Conservation (phyloP, 768 basidiomycete species). For the Coprinellus micaceus region DNA sequence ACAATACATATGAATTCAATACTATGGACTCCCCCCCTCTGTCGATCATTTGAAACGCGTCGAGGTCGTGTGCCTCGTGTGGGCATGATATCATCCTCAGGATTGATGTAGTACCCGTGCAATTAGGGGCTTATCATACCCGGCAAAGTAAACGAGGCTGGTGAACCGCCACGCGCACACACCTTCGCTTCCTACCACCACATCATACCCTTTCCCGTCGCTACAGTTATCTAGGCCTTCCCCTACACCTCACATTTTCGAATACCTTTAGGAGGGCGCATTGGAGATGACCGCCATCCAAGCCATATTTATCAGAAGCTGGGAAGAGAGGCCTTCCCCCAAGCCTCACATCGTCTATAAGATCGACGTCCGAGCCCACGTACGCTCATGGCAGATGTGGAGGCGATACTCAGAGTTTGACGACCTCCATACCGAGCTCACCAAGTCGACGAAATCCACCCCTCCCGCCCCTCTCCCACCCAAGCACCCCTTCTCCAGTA, state of each 20-base stretch:
- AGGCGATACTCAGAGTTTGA: conserved; percentile 93
- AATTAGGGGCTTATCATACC: no score
- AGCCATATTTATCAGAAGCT: conserved; percentile 63
- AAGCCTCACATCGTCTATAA: conserved; percentile 80
- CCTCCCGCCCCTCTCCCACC: conserved; percentile 82
- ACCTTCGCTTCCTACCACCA: no score
- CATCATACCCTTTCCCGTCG: neutral
- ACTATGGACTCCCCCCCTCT: neutral
- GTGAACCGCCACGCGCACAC: no score
- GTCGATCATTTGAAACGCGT: neutral
- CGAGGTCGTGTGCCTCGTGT: no score
- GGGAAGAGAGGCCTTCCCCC: conserved; percentile 65
- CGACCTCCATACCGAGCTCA: conserved; percentile 79
- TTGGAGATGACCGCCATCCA: conserved; percentile 79
- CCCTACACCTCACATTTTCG: conserved; percentile 16
- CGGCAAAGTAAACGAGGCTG: no score
- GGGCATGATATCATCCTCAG: no score
- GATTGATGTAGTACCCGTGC: no score
- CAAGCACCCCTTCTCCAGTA: conserved; percentile 74
- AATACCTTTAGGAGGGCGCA: no score
- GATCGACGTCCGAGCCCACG: conserved; percentile 82
- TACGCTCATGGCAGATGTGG: conserved; percentile 92
- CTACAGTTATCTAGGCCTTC: neutral
- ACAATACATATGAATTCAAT: neutral
- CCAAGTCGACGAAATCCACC: conserved; percentile 70